Base-by-base conservation (phyloP, 1,284 basidiomycete species). In the Ceratobasidium sp. region DNA sequence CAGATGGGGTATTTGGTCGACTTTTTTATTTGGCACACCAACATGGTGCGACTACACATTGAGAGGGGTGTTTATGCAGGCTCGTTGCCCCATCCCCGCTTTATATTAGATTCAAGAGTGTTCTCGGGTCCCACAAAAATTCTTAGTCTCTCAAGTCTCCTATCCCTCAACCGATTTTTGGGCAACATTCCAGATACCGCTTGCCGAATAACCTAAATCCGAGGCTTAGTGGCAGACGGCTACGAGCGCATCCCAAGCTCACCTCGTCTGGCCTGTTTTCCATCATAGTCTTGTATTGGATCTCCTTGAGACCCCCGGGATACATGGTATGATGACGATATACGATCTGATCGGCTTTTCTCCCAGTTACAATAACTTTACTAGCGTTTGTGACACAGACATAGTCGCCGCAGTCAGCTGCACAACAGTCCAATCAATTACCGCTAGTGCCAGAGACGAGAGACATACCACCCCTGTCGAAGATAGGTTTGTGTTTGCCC, bases 401-500 rank as follows among this genome's bases (percentile, higher is more conserved):
- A 81, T 98, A 99, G 87, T 99, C 97, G 36, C 97, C 96, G 71
- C 94, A 94, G 81, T 97, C 96, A 75, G 91, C 96, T 96, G 74
- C 0, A 48, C 36, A 43, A 48, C 23, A 61, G 10, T 9, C 28
- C 10, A 9, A 48, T 48, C 26, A 57, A 23, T 28, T 18, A 23
- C 59, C 28, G 46, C 18, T 65, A 32, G 45, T 32, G 55, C n/a
- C 43, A 55, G 2, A 50, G 10, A 2, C 23, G 9, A 41, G 30
- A 12, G 8, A 82, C 89, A 74, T 77, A 94, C 95, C 88, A 76
- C 90, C 87, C 26, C 93, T 94, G 82, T 98, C 94, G 78, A 94
- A 98, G 62, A 97, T 94, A 21, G 97, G 97, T 81, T 99, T 99
- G 82, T 99, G 94, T 84, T 99, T 99, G 80, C 97, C 97, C 96